Percentiles rank a stretch among this genome's conserved stretches.
Evolutionary conservation across 768 basidiomycete species (phyloP).

Genomic region (Cantharellus anzutake): DNA sequence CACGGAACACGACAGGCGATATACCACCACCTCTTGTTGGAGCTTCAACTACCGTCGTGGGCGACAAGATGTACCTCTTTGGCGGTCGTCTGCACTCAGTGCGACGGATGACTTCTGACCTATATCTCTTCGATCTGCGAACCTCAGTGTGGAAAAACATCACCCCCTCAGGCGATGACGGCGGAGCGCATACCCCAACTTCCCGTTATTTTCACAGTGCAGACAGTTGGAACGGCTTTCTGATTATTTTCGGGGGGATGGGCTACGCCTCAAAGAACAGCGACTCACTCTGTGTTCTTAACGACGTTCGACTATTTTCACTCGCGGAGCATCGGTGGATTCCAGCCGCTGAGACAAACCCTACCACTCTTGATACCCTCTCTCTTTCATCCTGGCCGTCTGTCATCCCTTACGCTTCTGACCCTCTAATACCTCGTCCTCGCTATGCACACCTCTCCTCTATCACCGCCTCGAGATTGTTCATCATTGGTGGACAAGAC

Average conservation of each 20-base stretch:
- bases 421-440: conserved; percentile 45
- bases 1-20: conserved; percentile 66
- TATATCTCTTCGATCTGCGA: conserved; percentile 77
- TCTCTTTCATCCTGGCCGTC: conserved; percentile 12
- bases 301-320: conserved; percentile 84
- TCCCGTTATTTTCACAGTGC: conserved; percentile 92
- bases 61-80: conserved; percentile 78
- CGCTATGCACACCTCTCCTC: conserved; percentile 92
- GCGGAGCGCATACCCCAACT: conserved; percentile 53
- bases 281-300: conserved; percentile 78
- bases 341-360: too few relatives aligned
- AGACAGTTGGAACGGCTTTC: conserved; percentile 76
- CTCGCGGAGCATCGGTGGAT: conserved; percentile 52
- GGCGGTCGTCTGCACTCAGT: conserved; percentile 78
- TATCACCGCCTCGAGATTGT: conserved; percentile 66
- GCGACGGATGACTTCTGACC: conserved; percentile 73
- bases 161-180: conserved; percentile 31
- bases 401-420: conserved; percentile 18
- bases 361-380: conserved; percentile 28
- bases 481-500: conserved; percentile 92
- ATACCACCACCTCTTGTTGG: conserved; percentile 81
- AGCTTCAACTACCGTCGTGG: conserved; percentile 78
- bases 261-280: conserved; percentile 56
- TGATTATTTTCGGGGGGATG: conserved; percentile 94
- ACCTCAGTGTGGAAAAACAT: conserved; percentile 67